Conservation (phyloP, 192 early-diverging fungal species). For the Chytriomyces sp. region DNA sequence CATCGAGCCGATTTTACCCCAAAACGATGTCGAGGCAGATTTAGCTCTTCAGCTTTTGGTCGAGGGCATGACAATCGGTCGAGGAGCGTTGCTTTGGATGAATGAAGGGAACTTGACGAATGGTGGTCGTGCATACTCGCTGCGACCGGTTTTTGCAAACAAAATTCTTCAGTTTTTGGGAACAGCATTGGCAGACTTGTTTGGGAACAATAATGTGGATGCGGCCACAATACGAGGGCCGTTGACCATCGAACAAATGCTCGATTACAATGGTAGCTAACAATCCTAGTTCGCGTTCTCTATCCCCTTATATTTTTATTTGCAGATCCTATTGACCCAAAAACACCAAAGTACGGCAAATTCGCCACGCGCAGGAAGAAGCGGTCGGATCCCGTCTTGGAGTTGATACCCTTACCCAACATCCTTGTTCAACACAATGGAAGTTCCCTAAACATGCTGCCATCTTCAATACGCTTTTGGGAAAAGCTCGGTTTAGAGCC, state of each 20-base stretch:
- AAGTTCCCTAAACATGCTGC: conserved; percentile 1
- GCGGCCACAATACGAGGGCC: neutral
- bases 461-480: conserved; percentile 10
- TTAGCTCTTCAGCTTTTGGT: conserved; percentile 16
- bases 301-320: neutral
- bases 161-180: conserved; percentile 11
- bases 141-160: conserved; percentile 14
- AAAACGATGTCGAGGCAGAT: neutral
- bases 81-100: neutral
- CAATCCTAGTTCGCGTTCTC: neutral
- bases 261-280: conserved; percentile 28
- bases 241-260: conserved; percentile 24
- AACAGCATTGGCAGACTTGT: neutral
- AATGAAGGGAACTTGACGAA: neutral
- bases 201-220: neutral
- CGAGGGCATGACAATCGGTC: conserved; percentile 18
- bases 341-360: conserved; percentile 21
- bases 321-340: neutral
- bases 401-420: conserved; percentile 1
- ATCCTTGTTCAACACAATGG: conserved; percentile 12
- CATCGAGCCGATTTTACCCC: neutral
- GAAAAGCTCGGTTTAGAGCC: conserved; percentile 15
- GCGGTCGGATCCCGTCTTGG: conserved; percentile 17
- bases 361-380: conserved; percentile 26
- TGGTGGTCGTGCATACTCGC: neutral